phyloP scores from a whole-genome alignment of 2,329 filamentous ascomycete species.

The Exophiala sp. region DNA sequence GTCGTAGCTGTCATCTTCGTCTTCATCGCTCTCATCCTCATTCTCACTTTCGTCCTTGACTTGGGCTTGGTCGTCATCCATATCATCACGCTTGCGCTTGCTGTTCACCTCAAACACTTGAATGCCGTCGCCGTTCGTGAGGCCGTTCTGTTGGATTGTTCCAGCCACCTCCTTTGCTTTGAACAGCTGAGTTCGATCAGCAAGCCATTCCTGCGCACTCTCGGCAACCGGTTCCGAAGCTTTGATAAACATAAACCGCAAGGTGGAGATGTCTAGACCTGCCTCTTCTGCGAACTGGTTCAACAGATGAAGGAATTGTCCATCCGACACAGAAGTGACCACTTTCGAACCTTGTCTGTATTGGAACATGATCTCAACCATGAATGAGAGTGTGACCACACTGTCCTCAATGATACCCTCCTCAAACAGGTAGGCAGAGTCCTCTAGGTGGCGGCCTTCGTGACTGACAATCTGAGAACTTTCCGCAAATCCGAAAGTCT shows the following conservation, averaged over 20 bases:
- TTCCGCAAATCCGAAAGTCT: not conserved
- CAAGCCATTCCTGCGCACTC: not conserved
- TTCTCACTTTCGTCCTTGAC: not conserved
- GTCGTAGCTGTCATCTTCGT: not conserved
- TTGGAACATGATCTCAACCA: not conserved
- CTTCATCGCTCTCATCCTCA: not conserved
- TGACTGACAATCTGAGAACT: not conserved
- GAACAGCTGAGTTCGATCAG: conserved; percentile 6
- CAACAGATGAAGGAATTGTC: not conserved
- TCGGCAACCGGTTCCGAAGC: not conserved
- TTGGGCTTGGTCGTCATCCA: not conserved
- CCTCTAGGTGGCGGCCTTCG: not conserved
- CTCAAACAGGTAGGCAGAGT: not conserved
- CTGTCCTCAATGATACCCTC: not conserved
- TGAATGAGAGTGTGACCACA: not conserved
- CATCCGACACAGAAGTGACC: not conserved
- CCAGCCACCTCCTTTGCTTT: not conserved
- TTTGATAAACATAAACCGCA: conserved; percentile 2
- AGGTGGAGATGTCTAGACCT: not conserved
- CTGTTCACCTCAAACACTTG: conserved; percentile 1
- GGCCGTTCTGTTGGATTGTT: conserved; percentile 8
- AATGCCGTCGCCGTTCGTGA: conserved; percentile 1
- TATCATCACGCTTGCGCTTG: not conserved
- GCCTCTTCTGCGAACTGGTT: not conserved
- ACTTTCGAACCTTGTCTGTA: not conserved